These are phyloP conservation scores for Phaffomyces antillensis DNA, from an alignment of 805 yeast species.

Conservation along the genomic window DNA sequence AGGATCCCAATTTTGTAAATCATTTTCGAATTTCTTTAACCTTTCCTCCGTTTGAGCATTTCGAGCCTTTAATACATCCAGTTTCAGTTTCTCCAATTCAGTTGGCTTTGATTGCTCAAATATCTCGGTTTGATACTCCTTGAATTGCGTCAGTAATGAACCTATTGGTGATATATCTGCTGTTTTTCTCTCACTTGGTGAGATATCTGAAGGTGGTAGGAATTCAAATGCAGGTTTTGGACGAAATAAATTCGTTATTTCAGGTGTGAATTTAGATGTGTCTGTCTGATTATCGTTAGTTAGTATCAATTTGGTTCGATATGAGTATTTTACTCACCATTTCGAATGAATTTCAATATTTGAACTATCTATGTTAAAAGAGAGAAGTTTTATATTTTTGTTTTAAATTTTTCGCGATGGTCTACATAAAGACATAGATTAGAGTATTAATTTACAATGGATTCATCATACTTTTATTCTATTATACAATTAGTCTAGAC, in stretches of 20 bases:
- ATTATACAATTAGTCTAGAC: no score
- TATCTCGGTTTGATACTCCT: constrained; percentile 21
- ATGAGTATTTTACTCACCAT: neutral
- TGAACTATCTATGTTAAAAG: no score
- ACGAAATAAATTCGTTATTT: constrained; percentile 33
- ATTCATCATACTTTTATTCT: no score
- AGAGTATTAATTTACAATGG: neutral
- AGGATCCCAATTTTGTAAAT: constrained; percentile 45
- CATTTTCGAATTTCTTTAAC: constrained; percentile 28
- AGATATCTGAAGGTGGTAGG: constrained; percentile 16
- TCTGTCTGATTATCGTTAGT: constrained; percentile 17
- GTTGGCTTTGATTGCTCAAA: constrained; percentile 10
- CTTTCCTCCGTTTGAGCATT: constrained; percentile 17
- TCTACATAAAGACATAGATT: neutral
- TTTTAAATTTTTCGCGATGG: neutral
- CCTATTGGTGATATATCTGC: constrained; percentile 15
- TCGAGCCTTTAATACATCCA: constrained; percentile 23
- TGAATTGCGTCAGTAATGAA: constrained; percentile 20
- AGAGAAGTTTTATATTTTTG: no score
- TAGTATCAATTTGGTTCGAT: neutral
- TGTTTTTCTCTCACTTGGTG: constrained; percentile 13
- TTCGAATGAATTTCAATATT: no score
- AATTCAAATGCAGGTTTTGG: constrained; percentile 19
- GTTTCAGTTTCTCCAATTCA: constrained; percentile 25
- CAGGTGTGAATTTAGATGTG: constrained; percentile 31